These are phyloP conservation scores for Alternaria arbusti DNA, from an alignment of 2,329 filamentous ascomycete species.

Conservation along the genomic window DNA sequence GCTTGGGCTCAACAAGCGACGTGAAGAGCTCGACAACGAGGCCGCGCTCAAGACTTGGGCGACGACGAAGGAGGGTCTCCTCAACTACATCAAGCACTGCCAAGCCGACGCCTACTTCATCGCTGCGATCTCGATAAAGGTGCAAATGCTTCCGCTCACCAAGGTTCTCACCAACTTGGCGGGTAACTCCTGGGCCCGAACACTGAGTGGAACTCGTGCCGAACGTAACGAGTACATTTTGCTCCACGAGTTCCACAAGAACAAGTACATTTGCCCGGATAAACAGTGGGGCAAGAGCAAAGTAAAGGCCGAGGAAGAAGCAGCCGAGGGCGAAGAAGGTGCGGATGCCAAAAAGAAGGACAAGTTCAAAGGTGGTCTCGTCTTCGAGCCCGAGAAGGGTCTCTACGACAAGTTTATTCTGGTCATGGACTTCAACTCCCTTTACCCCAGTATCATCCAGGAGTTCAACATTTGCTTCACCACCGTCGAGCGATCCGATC, in stretches of 20 bases:
- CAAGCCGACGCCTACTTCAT: constrained; percentile 97
- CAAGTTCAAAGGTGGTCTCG: constrained; percentile 97
- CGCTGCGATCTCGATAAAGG: constrained; percentile 83
- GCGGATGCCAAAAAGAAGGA: constrained; percentile 92
- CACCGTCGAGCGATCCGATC: constrained; percentile 79
- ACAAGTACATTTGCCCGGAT: constrained; percentile 98
- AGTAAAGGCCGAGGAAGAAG: constrained; percentile 73
- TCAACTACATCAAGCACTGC: constrained; percentile 93
- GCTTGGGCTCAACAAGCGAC: constrained; percentile 78
- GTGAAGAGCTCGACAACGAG: constrained; percentile 89
- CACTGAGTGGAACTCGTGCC: constrained; percentile 90
- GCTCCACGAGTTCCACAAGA: constrained; percentile 93
- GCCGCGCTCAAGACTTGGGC: constrained; percentile 86
- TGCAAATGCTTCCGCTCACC: constrained; percentile 91
- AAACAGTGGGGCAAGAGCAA: constrained; percentile 84
- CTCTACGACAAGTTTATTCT: constrained; percentile 98
- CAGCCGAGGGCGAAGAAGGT: constrained; percentile 71
- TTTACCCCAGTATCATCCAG: constrained; percentile 98
- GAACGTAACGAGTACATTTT: constrained; percentile 99
- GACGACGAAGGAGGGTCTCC: constrained; percentile 78
- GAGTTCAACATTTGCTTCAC: constrained; percentile 99
- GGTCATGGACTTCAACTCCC: constrained; percentile 99
- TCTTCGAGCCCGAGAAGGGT: constrained; percentile 97
- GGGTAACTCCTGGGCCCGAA: constrained; percentile 97
- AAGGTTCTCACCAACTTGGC: constrained; percentile 96